phyloP scores from a whole-genome alignment of 176 grass and related monocot species.

The Canna indica region DNA sequence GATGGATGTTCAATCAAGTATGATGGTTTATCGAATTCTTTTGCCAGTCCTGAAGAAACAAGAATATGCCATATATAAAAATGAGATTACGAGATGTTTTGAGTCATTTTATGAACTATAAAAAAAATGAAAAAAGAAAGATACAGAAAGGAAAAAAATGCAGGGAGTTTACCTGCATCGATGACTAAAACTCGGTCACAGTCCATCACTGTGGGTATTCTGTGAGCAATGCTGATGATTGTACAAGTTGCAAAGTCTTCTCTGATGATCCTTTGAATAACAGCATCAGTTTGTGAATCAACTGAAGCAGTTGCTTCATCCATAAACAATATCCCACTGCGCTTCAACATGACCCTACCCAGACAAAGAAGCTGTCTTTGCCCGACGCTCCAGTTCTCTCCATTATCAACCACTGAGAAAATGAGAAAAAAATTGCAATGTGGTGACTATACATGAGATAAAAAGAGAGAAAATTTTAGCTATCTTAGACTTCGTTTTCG shows the following conservation, averaged over 20 bases:
- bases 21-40: slow-evolving; percentile 68
- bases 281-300: slow-evolving; percentile 88
- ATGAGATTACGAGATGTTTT: neutral
- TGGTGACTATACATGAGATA: no score
- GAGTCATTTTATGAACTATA: neutral
- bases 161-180: slow-evolving; percentile 53
- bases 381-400: slow-evolving; percentile 98
- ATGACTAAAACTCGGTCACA: slow-evolving; percentile 79
- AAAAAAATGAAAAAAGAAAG: neutral
- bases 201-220: slow-evolving; percentile 99
- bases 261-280: slow-evolving; percentile 89
- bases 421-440: neutral
- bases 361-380: slow-evolving; percentile 83
- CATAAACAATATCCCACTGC: slow-evolving; percentile 85
- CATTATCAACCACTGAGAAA: slow-evolving; percentile 68
- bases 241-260: slow-evolving; percentile 83
- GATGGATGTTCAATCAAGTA: slow-evolving; percentile 75
- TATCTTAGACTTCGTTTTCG: no score
- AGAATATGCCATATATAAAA: slow-evolving; percentile 3
- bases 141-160: no score
- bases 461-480: no score
- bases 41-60: slow-evolving; percentile 52
- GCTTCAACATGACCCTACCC: slow-evolving; percentile 88
- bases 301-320: slow-evolving; percentile 97
- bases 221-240: slow-evolving; percentile 99